Percentiles rank a stretch among this genome's conserved stretches.
phyloP scores from a whole-genome alignment of 2,329 filamentous ascomycete species.

The Cladosporium phlei region DNA sequence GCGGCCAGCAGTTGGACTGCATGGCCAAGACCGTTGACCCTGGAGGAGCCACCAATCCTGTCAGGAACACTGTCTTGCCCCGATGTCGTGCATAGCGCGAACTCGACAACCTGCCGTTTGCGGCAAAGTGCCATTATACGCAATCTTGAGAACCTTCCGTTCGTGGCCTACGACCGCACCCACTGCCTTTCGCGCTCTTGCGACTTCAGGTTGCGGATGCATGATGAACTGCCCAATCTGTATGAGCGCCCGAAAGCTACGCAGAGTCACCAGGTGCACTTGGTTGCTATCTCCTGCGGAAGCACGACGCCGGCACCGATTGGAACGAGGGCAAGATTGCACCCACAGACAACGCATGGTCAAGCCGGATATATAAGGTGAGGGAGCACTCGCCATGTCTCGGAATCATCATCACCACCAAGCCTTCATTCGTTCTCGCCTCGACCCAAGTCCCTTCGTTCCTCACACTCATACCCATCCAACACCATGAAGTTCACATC shows the following conservation, averaged over 20 bases:
- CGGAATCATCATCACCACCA: background rate
- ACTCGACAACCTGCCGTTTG: background rate
- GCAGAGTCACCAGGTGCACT: background rate
- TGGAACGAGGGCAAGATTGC: background rate
- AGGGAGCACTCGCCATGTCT: background rate
- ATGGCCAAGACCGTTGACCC: too few relatives aligned
- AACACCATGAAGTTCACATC: constrained; percentile 1
- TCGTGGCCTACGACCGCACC: background rate
- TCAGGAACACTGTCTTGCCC: too few relatives aligned
- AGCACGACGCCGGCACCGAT: background rate
- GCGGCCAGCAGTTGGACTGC: too few relatives aligned
- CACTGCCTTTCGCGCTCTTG: background rate
- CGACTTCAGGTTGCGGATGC: background rate
- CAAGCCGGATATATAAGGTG: background rate
- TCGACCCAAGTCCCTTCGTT: too few relatives aligned
- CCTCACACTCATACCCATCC: background rate
- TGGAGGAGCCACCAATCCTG: too few relatives aligned
- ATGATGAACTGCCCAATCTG: background rate
- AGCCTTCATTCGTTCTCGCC: background rate
- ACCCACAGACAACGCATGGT: background rate
- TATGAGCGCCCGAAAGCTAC: background rate
- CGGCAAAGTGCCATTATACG: background rate
- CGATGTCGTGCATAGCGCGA: too few relatives aligned
- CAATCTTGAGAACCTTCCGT: background rate
- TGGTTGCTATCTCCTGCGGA: background rate